Evolutionary conservation across 2,329 filamentous ascomycete genomes (phyloP), one percentile per base, ranked within the genome.

Genomic region (Talaromyces verruculosus): DNA sequence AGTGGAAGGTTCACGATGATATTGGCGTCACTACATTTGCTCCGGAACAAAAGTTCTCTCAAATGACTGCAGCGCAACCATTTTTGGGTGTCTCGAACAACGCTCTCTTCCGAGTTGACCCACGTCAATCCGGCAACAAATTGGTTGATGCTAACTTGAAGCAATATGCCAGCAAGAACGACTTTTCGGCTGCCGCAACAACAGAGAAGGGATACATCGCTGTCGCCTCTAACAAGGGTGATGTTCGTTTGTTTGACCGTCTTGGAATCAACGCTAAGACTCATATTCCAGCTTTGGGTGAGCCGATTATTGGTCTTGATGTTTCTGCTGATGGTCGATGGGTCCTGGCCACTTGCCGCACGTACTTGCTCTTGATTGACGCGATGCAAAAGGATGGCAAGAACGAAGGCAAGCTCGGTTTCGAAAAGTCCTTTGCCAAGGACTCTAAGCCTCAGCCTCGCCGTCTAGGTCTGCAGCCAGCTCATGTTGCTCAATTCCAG

Each of bases 251-350:
- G 72, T 99, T 99, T 73, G 95, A 99, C 77, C 91, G 93, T 19
- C 87, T 99, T 1, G 95, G 95, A 15, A 96, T 98, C 80, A 96
- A 97, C 71, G 95, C 95, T 45, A 99, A 99, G 85, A 98, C 95
- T 0, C 91, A 96, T 69, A 93, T 99, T 65, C 95, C 95, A 2
- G 95, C 95, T 5, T 88, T 99, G 15, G 95, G 95, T 70, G 95
- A 99, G 74, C 88, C 93, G 3, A 98, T 99, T 73, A 90, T 96
- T 70, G 95, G 95, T 67, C 87, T 99, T 68, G 95, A 99, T 76
- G 93, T 97, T 11, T 96, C 92, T 61, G 95, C 95, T 7, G 93
- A 99, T 77, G 95, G 95, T 61, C 91, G 92, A 72, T 99, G 94
- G 94, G 88, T 99, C 19, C 85, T 99, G 39, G 95, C 91, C 19